phyloP scores from a whole-genome alignment of 257 asterid species.

The Lantana camara region DNA sequence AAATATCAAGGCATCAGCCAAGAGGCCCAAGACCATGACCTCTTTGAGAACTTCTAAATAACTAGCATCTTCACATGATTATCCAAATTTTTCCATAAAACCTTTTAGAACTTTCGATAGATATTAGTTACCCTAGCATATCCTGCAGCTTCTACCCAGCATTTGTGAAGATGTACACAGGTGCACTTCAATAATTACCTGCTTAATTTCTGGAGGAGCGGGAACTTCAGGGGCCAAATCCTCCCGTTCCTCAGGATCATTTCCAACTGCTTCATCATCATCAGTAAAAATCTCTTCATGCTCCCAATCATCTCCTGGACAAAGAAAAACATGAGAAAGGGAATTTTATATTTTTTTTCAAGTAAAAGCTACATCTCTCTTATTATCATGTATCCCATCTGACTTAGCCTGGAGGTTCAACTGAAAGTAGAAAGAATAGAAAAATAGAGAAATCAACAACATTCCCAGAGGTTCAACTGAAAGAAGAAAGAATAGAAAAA shows the following conservation, averaged over 20 bases:
- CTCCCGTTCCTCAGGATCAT: slow-evolving; percentile 92
- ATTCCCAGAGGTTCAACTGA: background rate
- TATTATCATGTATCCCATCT: slow-evolving; percentile 5
- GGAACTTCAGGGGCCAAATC: slow-evolving; percentile 97
- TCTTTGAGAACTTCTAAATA: background rate
- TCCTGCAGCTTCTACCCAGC: background rate
- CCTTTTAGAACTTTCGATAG: background rate
- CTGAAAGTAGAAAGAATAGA: background rate
- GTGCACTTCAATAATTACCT: slow-evolving; percentile 45
- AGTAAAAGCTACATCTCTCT: slow-evolving; percentile 1
- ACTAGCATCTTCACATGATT: background rate
- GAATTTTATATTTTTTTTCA: slow-evolving; percentile 6
- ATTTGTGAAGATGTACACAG: background rate
- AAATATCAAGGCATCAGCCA: slow-evolving; percentile 11
- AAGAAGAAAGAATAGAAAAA: background rate
- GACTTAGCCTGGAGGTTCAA: slow-evolving; percentile 2
- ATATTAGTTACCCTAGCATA: background rate
- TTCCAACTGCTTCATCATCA: slow-evolving; percentile 87
- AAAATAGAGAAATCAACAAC: slow-evolving; percentile 1
- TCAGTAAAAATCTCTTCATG: slow-evolving; percentile 97
- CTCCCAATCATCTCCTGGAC: slow-evolving; percentile 98
- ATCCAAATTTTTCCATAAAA: background rate
- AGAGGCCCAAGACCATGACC: background rate
- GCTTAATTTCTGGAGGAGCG: slow-evolving; percentile 98
- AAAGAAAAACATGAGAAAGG: slow-evolving; percentile 18